Base-by-base conservation (phyloP, 2,329 filamentous ascomycete species). In the Aureobasidium melanogenum region DNA sequence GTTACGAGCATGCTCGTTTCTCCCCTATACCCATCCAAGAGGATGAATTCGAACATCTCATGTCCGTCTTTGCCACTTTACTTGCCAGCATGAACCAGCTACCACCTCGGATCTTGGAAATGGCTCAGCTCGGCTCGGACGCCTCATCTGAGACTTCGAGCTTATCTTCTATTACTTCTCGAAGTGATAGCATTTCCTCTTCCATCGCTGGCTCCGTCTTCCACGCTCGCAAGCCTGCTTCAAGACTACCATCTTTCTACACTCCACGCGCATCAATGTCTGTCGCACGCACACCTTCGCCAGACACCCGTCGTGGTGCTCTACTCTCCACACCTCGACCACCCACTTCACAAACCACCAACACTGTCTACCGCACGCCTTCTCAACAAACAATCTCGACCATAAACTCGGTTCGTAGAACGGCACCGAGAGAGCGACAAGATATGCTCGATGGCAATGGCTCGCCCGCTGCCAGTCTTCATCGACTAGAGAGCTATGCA, bases 1-100 rank as follows among this genome's bases (percentile, higher is more conserved):
- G 84, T 22, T 99, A 97, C 74, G 94, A 97, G 75, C 79, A 83
- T 62, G 91, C 91, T 2, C 86, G 93, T 43, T 99, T 96, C 75
- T 92, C 89, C 1, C 83, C 82, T 0, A 77, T 79, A 5, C 82
- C 87, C 0, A 77, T 96, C 4, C 82, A 84, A 2, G 87, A 92
- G 66, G 69, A 75, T 0, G 82, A 87, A 56, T 97, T 99, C 71
- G 82, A 88, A 39, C 76, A 81, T 24, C 77, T 97, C 32, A 97
- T 97, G 91, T 82, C 85, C 61, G 79, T 89, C 28, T 97, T 97
- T 73, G 88, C 92, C 1, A 84, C 88, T 58, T 77, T 97, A 0
- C 77, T 97, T 15, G 84, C 88, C 57, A 82, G 81, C 19, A 96
- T 97, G 88, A 51, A 30, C 6, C 36, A 52, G n/a, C 32, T 60